Evolutionary conservation across 495 filamentous ascomycete genomes (phyloP), one percentile per base, ranked within the genome.

Genomic region (Halenospora varia): DNA sequence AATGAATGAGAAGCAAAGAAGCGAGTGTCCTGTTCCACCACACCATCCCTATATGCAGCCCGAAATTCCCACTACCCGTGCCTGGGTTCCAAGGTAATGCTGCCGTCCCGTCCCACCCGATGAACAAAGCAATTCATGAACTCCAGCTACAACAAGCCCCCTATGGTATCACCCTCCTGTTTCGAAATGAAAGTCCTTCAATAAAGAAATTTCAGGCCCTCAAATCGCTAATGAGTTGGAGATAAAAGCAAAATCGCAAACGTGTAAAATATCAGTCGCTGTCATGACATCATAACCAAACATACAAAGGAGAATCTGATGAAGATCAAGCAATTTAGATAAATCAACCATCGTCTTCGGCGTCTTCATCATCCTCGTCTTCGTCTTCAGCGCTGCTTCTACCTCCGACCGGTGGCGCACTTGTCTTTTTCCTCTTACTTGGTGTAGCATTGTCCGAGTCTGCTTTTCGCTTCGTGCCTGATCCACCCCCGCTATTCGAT

Each of bases 361-460:
- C 71, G 25, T 72, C 77, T 41, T 81, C 78, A 2, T 81, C 77
- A 18, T 79, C 77, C 4, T 78, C 79, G 4, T 80, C 79, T 2
- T 77, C 77, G n/a, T 78, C 74, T 20, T 67, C 65, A 11, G 24
- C 62, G 20, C 49, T 56, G 57, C 62, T 63, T 6, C 59, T 18
- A 9, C 44, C 25, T 3, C 46, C 17, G 1, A 69, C 71, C 13
- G 71, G 71, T 35, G 60, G 67, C n/a, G 68, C 68, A 10, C 67
- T 68, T 8, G 70, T 71, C 61, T 83, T 85, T 3, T 72, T 53
- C 67, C 83, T 85, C 68, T 86, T 86, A 57, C 72, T 73, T 17
- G 81, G 72, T 13, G 73, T 71, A 3, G 59, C 68, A 42, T 71
- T 69, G 24, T 72, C 69, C 17, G 74, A 71, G 9, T 60, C 59